phyloP scores from a whole-genome alignment of 2,329 filamentous ascomycete species.

The Plenodomus tracheiphilus region DNA sequence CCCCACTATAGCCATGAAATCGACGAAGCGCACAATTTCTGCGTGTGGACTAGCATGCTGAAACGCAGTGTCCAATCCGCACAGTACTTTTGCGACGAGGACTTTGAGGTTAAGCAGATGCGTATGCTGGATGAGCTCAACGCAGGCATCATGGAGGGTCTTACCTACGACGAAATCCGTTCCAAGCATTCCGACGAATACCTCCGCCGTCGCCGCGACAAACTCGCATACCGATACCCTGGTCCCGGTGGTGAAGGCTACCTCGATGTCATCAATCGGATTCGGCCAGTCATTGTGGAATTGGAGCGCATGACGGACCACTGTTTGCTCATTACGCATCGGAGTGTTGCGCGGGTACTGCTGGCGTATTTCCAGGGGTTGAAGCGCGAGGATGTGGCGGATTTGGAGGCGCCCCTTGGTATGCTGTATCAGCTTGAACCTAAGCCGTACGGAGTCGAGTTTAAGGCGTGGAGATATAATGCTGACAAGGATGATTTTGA shows the following conservation, averaged over 20 bases:
- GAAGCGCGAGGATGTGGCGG: constrained; percentile 86
- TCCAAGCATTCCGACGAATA: constrained; percentile 81
- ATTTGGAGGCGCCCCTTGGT: constrained; percentile 90
- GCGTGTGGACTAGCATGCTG: constrained; percentile 98
- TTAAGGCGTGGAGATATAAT: constrained; percentile 93
- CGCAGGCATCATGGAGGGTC: constrained; percentile 87
- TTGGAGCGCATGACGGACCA: constrained; percentile 97
- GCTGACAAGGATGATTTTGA: constrained; percentile 78
- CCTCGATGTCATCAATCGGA: constrained; percentile 92
- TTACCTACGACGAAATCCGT: constrained; percentile 91
- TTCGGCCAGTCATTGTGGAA: constrained; percentile 94
- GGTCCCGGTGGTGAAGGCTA: constrained; percentile 96
- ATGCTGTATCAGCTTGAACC: constrained; percentile 95
- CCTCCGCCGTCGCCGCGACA: constrained; percentile 75
- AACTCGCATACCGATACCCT: constrained; percentile 95
- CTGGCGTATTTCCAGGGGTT: constrained; percentile 97
- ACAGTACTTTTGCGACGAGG: constrained; percentile 90
- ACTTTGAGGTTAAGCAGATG: constrained; percentile 94
- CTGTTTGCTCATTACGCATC: constrained; percentile 87
- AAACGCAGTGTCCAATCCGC: constrained; percentile 86
- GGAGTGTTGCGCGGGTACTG: constrained; percentile 87
- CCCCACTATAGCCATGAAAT: constrained; percentile 66
- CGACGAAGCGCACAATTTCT: constrained; percentile 77
- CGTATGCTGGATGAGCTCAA: constrained; percentile 97
- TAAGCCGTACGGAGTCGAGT: constrained; percentile 96